Evolutionary conservation across 2,329 filamentous ascomycete species (phyloP).

Genomic region (Penicillium thymicola): DNA sequence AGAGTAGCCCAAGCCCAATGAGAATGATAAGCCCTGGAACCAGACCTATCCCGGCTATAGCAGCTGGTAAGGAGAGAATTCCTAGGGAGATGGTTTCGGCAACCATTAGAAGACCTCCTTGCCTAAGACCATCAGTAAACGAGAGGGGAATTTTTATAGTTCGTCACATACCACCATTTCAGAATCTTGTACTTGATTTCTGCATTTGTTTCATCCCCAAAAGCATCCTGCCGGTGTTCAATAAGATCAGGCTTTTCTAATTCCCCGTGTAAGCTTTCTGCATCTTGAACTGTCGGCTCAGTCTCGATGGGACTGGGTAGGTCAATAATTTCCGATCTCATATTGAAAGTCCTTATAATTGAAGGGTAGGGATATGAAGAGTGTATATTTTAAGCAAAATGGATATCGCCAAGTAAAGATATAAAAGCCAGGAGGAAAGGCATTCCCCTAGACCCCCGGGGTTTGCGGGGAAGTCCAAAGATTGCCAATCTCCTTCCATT

Average conservation of each 20-base stretch:
- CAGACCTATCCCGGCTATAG: slow-evolving; percentile 51
- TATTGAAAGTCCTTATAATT: neutral
- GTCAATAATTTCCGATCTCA: neutral
- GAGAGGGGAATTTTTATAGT: neutral
- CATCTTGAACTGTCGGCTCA: neutral
- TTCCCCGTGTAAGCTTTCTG: neutral
- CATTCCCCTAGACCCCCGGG: neutral
- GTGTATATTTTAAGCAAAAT: neutral
- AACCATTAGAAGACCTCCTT: slow-evolving; percentile 45
- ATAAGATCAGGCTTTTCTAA: neutral
- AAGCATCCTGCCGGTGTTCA: neutral
- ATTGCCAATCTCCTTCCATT: neutral
- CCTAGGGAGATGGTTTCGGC: slow-evolving; percentile 57
- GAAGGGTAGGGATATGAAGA: neutral
- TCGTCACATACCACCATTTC: neutral
- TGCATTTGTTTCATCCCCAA: neutral
- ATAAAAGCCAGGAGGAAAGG: neutral
- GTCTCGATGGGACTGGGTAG: neutral
- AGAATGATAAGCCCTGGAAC: slow-evolving; percentile 53
- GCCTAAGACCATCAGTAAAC: neutral
- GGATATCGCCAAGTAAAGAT: neutral
- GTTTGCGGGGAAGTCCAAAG: neutral
- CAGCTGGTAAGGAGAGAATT: slow-evolving; percentile 52
- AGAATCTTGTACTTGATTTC: neutral
- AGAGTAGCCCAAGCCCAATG: slow-evolving; percentile 49